phyloP scores from a whole-genome alignment of 164 flowering plant genomes.

The Piper betle region DNA sequence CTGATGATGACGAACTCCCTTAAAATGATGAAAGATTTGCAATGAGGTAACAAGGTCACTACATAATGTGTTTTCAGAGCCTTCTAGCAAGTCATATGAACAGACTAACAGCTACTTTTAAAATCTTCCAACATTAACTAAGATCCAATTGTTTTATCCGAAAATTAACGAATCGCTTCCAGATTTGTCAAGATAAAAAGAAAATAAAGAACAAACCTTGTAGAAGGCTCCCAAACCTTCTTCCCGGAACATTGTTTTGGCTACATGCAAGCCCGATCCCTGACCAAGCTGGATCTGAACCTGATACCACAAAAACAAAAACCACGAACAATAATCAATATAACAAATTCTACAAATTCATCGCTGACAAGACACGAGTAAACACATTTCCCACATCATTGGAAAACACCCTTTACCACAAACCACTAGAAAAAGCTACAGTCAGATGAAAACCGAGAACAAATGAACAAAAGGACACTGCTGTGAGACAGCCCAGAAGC shows the following conservation, averaged over 20 bases:
- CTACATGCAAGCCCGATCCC: constrained; percentile 70
- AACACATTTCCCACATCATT: no score
- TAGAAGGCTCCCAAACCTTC: constrained; percentile 86
- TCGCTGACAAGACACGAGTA: no score
- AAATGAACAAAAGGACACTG: background rate
- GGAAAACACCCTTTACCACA: background rate
- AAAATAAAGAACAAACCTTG: constrained; percentile 36
- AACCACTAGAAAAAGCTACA: background rate
- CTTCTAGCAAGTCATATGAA: no score
- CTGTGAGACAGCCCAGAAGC: background rate
- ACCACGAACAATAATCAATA: background rate
- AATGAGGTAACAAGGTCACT: no score
- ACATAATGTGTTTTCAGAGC: no score
- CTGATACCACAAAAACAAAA: constrained; percentile 20
- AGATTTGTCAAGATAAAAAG: background rate
- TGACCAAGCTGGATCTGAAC: constrained; percentile 96
- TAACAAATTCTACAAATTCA: background rate
- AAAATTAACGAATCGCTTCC: background rate
- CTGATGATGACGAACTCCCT: no score
- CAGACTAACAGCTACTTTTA: no score
- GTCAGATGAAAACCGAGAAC: background rate
- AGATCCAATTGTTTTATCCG: no score
- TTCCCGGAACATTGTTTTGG: constrained; percentile 66
- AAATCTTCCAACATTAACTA: no score
- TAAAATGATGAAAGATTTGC: no score